Evolutionary conservation across 2,329 filamentous ascomycete genomes (phyloP).

Genomic region (Arthrobotrys iridis): DNA sequence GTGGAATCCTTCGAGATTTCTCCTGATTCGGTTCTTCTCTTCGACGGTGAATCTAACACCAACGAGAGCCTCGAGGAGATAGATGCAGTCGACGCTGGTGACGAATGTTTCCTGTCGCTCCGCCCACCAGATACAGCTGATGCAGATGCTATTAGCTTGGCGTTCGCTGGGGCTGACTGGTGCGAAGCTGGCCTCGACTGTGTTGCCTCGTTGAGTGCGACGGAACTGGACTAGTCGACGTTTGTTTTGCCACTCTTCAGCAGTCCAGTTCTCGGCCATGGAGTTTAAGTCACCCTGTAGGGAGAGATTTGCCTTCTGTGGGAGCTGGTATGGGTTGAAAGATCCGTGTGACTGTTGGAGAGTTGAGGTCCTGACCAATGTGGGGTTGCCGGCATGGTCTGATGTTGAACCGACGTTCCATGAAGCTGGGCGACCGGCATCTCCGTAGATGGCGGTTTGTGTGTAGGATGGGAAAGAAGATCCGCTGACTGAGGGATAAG

Average conservation of each 20-base stretch:
- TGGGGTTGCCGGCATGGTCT: slow-evolving; percentile 65
- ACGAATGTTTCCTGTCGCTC: slow-evolving; percentile 91
- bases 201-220: slow-evolving; percentile 81
- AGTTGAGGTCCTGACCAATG: slow-evolving; percentile 74
- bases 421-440: slow-evolving; percentile 61
- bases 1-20: slow-evolving; percentile 93
- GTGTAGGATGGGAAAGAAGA: slow-evolving; percentile 66
- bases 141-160: slow-evolving; percentile 84
- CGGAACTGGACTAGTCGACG: slow-evolving; percentile 89
- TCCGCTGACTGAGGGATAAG: slow-evolving; percentile 66
- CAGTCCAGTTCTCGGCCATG: slow-evolving; percentile 85
- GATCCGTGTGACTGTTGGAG: slow-evolving; percentile 68
- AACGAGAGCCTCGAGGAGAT: slow-evolving; percentile 89
- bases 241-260: slow-evolving; percentile 80
- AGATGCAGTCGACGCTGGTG: slow-evolving; percentile 96
- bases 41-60: slow-evolving; percentile 89
- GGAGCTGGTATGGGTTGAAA: slow-evolving; percentile 81
- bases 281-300: slow-evolving; percentile 83
- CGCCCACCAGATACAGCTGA: slow-evolving; percentile 97
- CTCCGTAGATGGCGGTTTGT: slow-evolving; percentile 64
- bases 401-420: slow-evolving; percentile 46
- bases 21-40: slow-evolving; percentile 96
- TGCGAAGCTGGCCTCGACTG: slow-evolving; percentile 81
- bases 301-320: slow-evolving; percentile 83
- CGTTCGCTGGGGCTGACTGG: slow-evolving; percentile 81